Percentiles rank a stretch among this genome's conserved stretches.
Conservation (phyloP, 805 yeast genomes). For the Tetrapisispora taiwanensis region DNA sequence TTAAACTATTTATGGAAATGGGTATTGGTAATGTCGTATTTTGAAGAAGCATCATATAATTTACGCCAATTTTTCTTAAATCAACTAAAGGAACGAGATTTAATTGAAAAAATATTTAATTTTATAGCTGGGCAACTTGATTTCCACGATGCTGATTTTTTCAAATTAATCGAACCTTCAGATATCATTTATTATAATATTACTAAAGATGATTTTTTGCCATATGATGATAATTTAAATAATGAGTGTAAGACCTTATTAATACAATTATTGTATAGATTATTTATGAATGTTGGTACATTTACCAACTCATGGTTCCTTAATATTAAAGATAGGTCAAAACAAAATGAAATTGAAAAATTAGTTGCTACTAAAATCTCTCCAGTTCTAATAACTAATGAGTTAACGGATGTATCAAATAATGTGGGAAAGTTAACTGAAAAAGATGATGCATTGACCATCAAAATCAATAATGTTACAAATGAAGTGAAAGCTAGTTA, state of each 20-base stretch:
- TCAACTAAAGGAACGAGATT: constrained; percentile 41
- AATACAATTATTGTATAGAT: constrained; percentile 18
- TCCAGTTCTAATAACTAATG: constrained; percentile 49
- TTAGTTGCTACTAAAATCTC: constrained; percentile 55
- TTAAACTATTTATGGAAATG: constrained; percentile 55
- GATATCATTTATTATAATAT: constrained; percentile 17
- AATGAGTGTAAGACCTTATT: constrained; percentile 23
- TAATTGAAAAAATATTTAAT: constrained; percentile 42
- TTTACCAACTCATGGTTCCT: constrained; percentile 49
- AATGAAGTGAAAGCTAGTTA: constrained; percentile 66
- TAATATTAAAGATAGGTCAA: constrained; percentile 55
- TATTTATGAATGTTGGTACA: constrained; percentile 26
- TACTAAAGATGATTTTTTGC: constrained; percentile 9
- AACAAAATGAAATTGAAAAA: constrained; percentile 49
- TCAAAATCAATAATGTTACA: constrained; percentile 50
- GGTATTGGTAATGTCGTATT: constrained; percentile 51
- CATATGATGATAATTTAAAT: constrained; percentile 20
- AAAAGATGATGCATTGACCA: constrained; percentile 35
- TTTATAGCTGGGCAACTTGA: constrained; percentile 48
- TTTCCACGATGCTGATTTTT: constrained; percentile 21
- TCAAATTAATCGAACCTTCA: constrained; percentile 18
- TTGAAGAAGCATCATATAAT: constrained; percentile 53
- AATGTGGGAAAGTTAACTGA: constrained; percentile 30
- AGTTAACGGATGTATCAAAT: constrained; percentile 41
- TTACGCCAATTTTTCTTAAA: constrained; percentile 51